Evolutionary conservation across 768 basidiomycete species (phyloP).

Genomic region (Hericium erinaceus): DNA sequence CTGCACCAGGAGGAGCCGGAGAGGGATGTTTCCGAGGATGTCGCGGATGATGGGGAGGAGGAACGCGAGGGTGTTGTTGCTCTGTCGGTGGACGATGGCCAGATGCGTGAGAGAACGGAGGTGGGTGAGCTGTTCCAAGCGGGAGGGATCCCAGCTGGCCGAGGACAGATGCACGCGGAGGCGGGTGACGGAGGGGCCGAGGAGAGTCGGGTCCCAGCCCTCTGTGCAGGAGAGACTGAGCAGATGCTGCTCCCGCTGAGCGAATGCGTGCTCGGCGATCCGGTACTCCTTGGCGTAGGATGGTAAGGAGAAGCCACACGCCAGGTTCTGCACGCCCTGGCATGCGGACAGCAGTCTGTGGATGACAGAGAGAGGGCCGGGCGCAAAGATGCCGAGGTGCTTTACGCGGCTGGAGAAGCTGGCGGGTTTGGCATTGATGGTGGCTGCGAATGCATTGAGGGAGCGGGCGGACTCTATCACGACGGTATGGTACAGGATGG

Average conservation of each 20-base stretch:
- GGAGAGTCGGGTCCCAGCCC: background rate
- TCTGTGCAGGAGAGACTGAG: background rate
- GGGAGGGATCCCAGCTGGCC: background rate
- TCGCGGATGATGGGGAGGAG: background rate
- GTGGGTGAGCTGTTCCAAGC: background rate
- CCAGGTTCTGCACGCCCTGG: conserved; percentile 23
- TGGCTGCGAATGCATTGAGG: conserved; percentile 21
- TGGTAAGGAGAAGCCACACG: conserved; percentile 27
- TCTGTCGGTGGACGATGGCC: background rate
- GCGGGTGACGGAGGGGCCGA: background rate
- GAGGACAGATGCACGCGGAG: background rate
- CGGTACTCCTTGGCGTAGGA: conserved; percentile 12
- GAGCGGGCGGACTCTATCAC: conserved; percentile 23
- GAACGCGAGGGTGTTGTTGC: background rate
- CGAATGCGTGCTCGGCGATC: conserved; percentile 4
- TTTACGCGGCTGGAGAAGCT: conserved; percentile 19
- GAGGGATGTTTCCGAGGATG: background rate
- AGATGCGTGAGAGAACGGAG: background rate
- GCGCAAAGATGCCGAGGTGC: conserved; percentile 28
- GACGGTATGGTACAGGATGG: conserved; percentile 29
- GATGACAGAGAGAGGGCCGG: conserved; percentile 25
- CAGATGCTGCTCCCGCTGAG: background rate
- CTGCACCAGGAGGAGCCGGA: background rate
- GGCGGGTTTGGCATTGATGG: conserved; percentile 20
- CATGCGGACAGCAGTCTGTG: conserved; percentile 23